Evolutionary conservation across 2,329 filamentous ascomycete species (phyloP).

Genomic region (Fusarium pininemorale): DNA sequence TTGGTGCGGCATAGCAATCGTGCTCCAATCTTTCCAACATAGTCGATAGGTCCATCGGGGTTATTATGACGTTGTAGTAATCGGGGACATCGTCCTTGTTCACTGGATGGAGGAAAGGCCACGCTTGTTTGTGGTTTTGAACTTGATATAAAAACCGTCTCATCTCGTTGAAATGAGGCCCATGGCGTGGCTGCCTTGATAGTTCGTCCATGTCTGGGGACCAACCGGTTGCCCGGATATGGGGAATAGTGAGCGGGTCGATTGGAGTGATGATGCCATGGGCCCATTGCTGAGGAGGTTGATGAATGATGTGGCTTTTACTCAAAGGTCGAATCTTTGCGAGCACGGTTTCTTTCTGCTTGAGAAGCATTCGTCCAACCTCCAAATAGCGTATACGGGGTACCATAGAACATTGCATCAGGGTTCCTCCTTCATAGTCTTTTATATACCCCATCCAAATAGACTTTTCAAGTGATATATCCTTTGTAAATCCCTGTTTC

Average conservation of each 20-base stretch:
- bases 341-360: constrained; percentile 94
- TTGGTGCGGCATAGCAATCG: constrained; percentile 77
- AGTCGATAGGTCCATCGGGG: constrained; percentile 96
- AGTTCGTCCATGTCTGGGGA: constrained; percentile 97
- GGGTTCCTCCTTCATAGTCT: constrained; percentile 97
- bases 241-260: constrained; percentile 86
- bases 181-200: constrained; percentile 91
- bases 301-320: constrained; percentile 86
- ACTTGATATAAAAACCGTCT: constrained; percentile 92
- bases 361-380: constrained; percentile 89
- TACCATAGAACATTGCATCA: constrained; percentile 99
- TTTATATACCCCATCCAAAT: constrained; percentile 99
- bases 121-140: constrained; percentile 90
- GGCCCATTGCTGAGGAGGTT: constrained; percentile 86
- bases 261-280: constrained; percentile 73
- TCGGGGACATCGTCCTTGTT: constrained; percentile 95
- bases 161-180: constrained; percentile 94
- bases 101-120: constrained; percentile 94
- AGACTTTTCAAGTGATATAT: constrained; percentile 88
- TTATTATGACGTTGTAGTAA: constrained; percentile 97
- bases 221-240: constrained; percentile 93
- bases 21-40: constrained; percentile 97
- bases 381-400: constrained; percentile 94
- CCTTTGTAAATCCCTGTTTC: constrained; percentile 99
- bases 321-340: constrained; percentile 94